Base-by-base conservation (phyloP, 768 basidiomycete species). In the Pleurotus tuber-regium region DNA sequence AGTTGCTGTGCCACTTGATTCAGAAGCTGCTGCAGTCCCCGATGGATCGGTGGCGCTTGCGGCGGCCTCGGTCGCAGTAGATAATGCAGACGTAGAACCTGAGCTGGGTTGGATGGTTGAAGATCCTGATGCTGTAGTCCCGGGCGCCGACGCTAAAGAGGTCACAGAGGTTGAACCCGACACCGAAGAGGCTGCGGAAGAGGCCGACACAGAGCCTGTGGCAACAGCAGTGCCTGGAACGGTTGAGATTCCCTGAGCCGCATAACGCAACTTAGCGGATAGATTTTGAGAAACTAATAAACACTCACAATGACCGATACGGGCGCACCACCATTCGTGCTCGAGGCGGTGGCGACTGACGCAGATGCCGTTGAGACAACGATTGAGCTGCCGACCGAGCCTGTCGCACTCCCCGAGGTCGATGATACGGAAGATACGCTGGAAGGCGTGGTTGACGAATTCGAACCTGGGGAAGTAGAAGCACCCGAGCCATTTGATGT, bases 1-100 rank as follows among this genome's bases (percentile, higher is more conserved):
- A 25, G 68, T 70, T n/a, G 68, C 64, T 28, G 72, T 65, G 10
- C 65, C 59, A 9, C 65, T 57, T n/a, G 53, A 39, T 8, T 60
- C 52, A 16, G 61, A 51, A 2, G 59, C 52, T 24, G 54, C 54
- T 23, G 57, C 47, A 9, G 56, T 46, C 16, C 53, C 30, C 18
- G 54, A 28, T 7, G 53, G 12, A 4, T 57, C 47, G 9, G 54
- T 24, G 5, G 57, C 19, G 8, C 52, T 38, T 30, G 53, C 46
- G 28, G 57, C 58, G 25, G 54, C 53, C 29, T 61, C 48, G 43
- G 59, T 58, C 29, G 54, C 54, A 19, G 53, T 54, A 16, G 64
- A 24, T 36, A 57, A 38, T 8, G n/a, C 21, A 36, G 54, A 5
- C 31, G 54, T 26, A n/a, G 35, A 44, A 0, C 52, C 24, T 19